phyloP scores from a whole-genome alignment of 768 basidiomycete species.

The Ephemerocybe angulata region DNA sequence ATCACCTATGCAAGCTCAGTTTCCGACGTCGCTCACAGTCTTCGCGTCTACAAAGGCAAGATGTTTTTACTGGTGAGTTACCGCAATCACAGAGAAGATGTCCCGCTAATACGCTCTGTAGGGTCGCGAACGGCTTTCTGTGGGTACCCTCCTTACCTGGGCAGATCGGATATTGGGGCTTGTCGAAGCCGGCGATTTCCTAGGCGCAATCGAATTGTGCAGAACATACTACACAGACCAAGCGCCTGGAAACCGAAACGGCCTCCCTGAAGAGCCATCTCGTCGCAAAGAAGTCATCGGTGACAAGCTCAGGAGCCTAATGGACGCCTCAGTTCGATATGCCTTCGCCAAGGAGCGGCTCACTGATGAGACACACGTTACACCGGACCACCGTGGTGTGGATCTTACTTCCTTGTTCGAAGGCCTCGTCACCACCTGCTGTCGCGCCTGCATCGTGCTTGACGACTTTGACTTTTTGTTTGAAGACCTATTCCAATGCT shows the following conservation, averaged over 20 bases:
- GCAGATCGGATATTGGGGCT: conserved; percentile 85
- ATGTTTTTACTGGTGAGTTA: conserved; percentile 80
- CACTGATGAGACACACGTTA: conserved; percentile 81
- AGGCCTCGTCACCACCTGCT: conserved; percentile 73
- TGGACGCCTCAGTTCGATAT: conserved; percentile 84
- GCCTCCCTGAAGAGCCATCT: conserved; percentile 67
- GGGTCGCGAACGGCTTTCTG: conserved; percentile 65
- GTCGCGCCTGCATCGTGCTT: conserved; percentile 76
- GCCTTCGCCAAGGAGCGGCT: conserved; percentile 95
- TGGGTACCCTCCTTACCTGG: conserved; percentile 90
- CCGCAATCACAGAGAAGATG: neutral
- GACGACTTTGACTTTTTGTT: conserved; percentile 84
- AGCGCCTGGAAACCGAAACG: conserved; percentile 82
- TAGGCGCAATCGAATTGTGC: conserved; percentile 84
- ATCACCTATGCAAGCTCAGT: conserved; percentile 47
- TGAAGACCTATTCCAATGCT: conserved; percentile 90
- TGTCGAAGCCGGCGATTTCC: conserved; percentile 83
- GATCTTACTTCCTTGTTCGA: conserved; percentile 91
- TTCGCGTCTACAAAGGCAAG: conserved; percentile 84
- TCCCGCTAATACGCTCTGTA: conserved; percentile 22
- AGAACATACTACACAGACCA: conserved; percentile 76
- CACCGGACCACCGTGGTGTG: conserved; percentile 83
- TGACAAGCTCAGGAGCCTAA: conserved; percentile 72
- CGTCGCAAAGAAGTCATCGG: conserved; percentile 65
- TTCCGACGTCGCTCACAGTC: conserved; percentile 60